Evolutionary conservation across 257 asterid species (phyloP), one percentile per base, ranked within the genome.

Genomic region (Cordia subcordata): DNA sequence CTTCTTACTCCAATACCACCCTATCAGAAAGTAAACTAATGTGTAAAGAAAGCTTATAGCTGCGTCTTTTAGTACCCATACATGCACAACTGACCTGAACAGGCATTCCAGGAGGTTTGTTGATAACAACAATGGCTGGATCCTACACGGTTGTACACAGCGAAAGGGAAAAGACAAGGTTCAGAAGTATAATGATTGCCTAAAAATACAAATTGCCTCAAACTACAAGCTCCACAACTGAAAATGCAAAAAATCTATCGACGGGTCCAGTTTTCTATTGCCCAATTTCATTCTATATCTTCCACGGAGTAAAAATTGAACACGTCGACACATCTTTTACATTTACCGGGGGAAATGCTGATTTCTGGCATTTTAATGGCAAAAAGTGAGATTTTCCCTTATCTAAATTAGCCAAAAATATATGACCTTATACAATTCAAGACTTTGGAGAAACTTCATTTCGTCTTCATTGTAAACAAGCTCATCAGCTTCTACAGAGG

Each of bases 91-190:
- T 49, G 60, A 92, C 96, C 95, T 92, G 99, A 53, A 92, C 99
- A 44, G 97, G 91, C 82, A 92, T 79, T 72, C 97, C 95, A 47
- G 88, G 91, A 0, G 96, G 99, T 80, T 92, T 92, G 64, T 92
- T 92, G 75, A 86, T 67, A 65, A 70, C 95, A 72, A 92, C 73
- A 63, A 88, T 73, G 9, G 92, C 87, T 50, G 78, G 71, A 75
- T 92, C 97, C 96, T 88, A 73, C 59, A 52, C 66, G 33, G 15
- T 32, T 23, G 15, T 58, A 5, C 27, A 14, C 35, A 53, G 22
- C 17, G 10, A n/a, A 12, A 22, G 39, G 49, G 46, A 46, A 63
- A 44, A 55, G 10, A 21, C 17, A 14, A n/a, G 54, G 53, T 19
- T 49, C 14, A 44, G 13, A 22, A 21, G 20, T 32, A 11, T 23